Evolutionary conservation across 2,329 filamentous ascomycete species (phyloP).

Genomic region (Lasiodiplodia sp.): DNA sequence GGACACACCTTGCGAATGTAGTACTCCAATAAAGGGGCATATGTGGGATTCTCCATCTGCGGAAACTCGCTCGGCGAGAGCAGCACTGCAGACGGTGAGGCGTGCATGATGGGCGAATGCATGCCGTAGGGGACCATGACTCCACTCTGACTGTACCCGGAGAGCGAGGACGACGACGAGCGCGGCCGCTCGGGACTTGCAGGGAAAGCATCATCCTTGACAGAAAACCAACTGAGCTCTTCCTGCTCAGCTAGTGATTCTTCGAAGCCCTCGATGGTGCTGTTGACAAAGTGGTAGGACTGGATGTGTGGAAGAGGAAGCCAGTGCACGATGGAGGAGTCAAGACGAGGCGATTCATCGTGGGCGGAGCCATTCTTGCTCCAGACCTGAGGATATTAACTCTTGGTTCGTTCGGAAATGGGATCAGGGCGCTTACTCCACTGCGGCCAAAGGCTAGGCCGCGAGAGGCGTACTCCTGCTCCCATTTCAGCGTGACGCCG

Average conservation of each 20-base stretch:
- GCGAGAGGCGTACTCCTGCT: constrained; percentile 48
- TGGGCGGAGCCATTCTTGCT: constrained; percentile 35
- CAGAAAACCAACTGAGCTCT: constrained; percentile 15
- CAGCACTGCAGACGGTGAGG: constrained; percentile 25
- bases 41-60: constrained; percentile 38
- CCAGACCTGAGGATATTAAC: constrained; percentile 40
- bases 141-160: constrained; percentile 3
- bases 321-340: constrained; percentile 31
- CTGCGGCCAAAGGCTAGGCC: constrained; percentile 53
- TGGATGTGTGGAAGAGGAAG: constrained; percentile 35
- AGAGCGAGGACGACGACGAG: constrained; percentile 17
- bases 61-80: constrained; percentile 38
- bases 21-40: constrained; percentile 48
- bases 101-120: constrained; percentile 33
- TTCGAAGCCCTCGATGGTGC: constrained; percentile 31
- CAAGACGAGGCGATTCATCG: constrained; percentile 30
- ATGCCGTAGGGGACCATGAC: not conserved
- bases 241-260: constrained; percentile 27
- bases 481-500: constrained; percentile 39
- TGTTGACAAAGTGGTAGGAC: constrained; percentile 35
- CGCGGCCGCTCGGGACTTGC: constrained; percentile 3
- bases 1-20: constrained; percentile 51
- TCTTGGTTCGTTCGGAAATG: not conserved
- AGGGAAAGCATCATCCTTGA: not conserved
- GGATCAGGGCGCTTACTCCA: constrained; percentile 35